Base-by-base conservation (phyloP, 768 basidiomycete genomes). In the Suillus spraguei region DNA sequence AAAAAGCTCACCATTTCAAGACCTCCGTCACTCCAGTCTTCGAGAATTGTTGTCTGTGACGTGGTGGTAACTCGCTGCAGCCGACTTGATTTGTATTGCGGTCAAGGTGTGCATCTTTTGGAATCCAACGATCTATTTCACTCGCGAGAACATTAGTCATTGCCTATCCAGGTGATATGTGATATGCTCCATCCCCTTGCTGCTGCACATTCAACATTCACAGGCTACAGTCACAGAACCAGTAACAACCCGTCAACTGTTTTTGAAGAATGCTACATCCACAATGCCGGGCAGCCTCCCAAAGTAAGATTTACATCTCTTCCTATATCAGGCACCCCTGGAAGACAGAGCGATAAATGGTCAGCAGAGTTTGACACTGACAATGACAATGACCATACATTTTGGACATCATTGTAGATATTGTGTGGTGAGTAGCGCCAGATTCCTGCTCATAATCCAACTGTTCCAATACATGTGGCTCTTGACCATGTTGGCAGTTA, bases 181-280 rank as follows among this genome's bases (percentile, higher is more conserved):
- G n/a, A n/a, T 42, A 8, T 8, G 20, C 20, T 5, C 10, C 44
- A 46, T 9, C 42, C 28, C 74, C 74, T 60, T 75, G 73, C 13
- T 72, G 28, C 4, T 28, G 17, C 73, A 73, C 86, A 71, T 91
- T 88, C 89, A 88, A 91, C 53, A 91, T 85, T 64, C 90, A 85
- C 49, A 90, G 87, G 70, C 89, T 80, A 49, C 82, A 83, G 72
- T 86, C 85, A 2, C 94, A 93, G 0, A 94, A 32, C 95, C 95
- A 5, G 92, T 95, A 16, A 95, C 92, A 68, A 97, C 89, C 68
- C 90, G 83, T 8, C 87, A 82, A 6, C 95, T 94, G 68, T 95
- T 91, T 17, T 82, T 76, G 1, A 92, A 92, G 77, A 95, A 97
- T 7, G 28, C 49, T 24, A 14, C 44, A 22, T 46, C 44, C 5